Evolutionary conservation across 495 filamentous ascomycete genomes (phyloP), one percentile per base, ranked within the genome.

Genomic region (Cenococcum geophilum): DNA sequence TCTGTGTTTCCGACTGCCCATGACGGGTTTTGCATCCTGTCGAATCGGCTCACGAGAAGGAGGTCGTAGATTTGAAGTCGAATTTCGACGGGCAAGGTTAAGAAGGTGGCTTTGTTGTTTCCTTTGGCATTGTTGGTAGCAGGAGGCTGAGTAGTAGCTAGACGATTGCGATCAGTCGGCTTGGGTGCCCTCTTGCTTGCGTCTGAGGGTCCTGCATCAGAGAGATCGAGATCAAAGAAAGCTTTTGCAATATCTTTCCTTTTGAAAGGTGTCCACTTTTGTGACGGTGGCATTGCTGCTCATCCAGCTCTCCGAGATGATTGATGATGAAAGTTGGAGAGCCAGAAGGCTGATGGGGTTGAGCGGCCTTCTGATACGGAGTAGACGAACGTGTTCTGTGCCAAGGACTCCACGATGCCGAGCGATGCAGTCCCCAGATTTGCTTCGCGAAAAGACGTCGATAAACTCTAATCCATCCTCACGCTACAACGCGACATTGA

Each of bases 381-480:
- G n/a, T n/a, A n/a, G n/a, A 6, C 27, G 6, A 32, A 32, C 3
- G 6, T 6, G 27, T 6, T 32, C 27, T 32, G 40, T 10, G 40
- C 40, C 40, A 45, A 45, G 40, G 27, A 6, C 27, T 32, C 6
- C 27, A 32, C 27, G 27, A 32, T 32, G 27, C 27, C 27, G 27
- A 32, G 27, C 27, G 27, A 32, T 32, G 27, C 27, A 32, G 27
- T 6, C 27, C 27, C 27, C 3, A 32, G 27, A 3, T 6, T 6
- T 3, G 40, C 40, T 18, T 45, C 40, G 40, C 40, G 40, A 45
- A 18, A 45, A 18, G 1, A 45, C 18, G 40, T 45, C 11, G 53
- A 32, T 23, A 56, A 37, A 43, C 53, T 43, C 16, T 55, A 22
- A 56, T 36, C 53, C 20, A 43, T 56, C 32, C 53, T 37, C 53